A percentile compares a stretch with the other conserved stretches of the same genome.
Conservation (phyloP, 192 early-diverging fungal species). For the Coemansia sp. region DNA sequence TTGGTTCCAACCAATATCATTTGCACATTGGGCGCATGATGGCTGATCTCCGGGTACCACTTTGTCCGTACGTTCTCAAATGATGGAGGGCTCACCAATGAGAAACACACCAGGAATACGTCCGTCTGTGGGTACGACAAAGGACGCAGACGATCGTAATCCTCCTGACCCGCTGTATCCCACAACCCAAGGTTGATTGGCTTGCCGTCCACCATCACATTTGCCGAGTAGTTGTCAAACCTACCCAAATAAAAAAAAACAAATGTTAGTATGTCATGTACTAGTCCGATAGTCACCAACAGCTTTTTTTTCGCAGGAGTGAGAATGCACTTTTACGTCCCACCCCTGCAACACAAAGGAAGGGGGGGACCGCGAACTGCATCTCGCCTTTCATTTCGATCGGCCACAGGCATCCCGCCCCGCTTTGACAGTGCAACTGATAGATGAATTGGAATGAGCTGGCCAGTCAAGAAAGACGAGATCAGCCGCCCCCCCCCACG, state of each 20-base stretch:
- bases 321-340: too few relatives aligned
- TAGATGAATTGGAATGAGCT: too few relatives aligned
- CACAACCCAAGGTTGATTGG: conserved; percentile 97
- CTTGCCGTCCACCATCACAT: conserved; percentile 98
- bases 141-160: conserved; percentile 96
- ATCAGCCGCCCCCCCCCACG: too few relatives aligned
- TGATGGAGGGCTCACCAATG: conserved; percentile 89
- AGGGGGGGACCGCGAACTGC: too few relatives aligned
- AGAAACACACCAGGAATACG: conserved; percentile 98
- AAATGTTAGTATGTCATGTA: too few relatives aligned
- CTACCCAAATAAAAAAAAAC: conserved; percentile 13
- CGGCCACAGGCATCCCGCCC: too few relatives aligned
- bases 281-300: too few relatives aligned
- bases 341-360: too few relatives aligned
- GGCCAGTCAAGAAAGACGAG: too few relatives aligned
- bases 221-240: conserved; percentile 98
- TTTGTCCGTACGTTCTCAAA: conserved; percentile 98
- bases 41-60: conserved; percentile 94
- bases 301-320: too few relatives aligned
- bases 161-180: conserved; percentile 99
- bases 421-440: too few relatives aligned
- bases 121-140: conserved; percentile 98
- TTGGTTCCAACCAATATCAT: conserved; percentile 95
- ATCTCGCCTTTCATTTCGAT: too few relatives aligned
- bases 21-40: conserved; percentile 92